Conservation (phyloP, 164 flowering plant genomes). For the Tetracentron sinense region DNA sequence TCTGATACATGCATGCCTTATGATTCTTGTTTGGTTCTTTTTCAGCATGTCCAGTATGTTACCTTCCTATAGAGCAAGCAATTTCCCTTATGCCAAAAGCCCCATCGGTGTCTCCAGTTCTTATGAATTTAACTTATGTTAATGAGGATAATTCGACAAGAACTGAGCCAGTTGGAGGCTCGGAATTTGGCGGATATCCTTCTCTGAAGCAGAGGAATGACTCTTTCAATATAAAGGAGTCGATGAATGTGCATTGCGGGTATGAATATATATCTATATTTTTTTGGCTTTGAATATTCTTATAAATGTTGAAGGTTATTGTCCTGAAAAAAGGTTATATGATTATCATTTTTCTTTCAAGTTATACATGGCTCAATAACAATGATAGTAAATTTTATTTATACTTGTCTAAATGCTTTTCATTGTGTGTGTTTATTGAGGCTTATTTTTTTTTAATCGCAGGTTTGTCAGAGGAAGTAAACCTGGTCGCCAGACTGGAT, state of each 20-base stretch:
- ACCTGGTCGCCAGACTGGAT: slow-evolving; percentile 87
- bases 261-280: slow-evolving; percentile 30
- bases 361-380: not conserved
- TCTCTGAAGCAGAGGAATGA: slow-evolving; percentile 72
- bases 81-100: slow-evolving; percentile 58
- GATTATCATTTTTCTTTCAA: not conserved
- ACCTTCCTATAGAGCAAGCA: slow-evolving; percentile 77
- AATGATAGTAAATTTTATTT: not conserved
- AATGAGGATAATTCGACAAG: slow-evolving; percentile 48
- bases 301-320: not conserved
- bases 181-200: slow-evolving; percentile 97
- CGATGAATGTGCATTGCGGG: slow-evolving; percentile 98
- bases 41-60: slow-evolving; percentile 97
- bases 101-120: slow-evolving; percentile 61
- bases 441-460: slow-evolving; percentile 3
- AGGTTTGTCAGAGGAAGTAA: slow-evolving; percentile 80
- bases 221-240: slow-evolving; percentile 76
- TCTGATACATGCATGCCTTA: not conserved
- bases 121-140: slow-evolving; percentile 57
- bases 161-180: slow-evolving; percentile 69
- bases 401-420: not conserved
- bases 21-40: slow-evolving; percentile 8
- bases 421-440: not conserved
- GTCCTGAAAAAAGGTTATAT: not conserved
- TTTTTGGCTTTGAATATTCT: not conserved